These are phyloP conservation scores for Rhodotorula sp. DNA, from an alignment of 1,284 basidiomycete species.

Conservation along the genomic window DNA sequence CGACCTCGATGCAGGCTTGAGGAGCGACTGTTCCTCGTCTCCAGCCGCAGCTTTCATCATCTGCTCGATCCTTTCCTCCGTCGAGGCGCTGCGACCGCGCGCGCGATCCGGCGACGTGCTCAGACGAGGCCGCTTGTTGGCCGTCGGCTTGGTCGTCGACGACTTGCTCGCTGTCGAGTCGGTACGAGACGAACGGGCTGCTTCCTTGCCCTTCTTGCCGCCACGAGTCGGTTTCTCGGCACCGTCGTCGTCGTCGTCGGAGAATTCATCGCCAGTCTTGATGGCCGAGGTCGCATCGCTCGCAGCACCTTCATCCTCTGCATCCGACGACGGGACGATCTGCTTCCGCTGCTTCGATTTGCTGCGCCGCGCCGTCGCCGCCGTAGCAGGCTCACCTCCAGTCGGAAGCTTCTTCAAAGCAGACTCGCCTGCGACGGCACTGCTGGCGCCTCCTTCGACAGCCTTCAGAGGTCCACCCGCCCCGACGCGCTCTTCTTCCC, in stretches of 20 bases:
- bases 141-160: background rate
- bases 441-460: background rate
- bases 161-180: background rate
- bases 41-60: constrained; percentile 9
- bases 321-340: constrained; percentile 4
- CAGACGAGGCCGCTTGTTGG: background rate
- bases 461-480: background rate
- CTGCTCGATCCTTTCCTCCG: background rate
- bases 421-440: too few species aligned
- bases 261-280: constrained; percentile 4
- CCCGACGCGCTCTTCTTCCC: background rate
- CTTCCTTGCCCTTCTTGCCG: constrained; percentile 3
- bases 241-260: background rate
- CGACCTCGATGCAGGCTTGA: background rate
- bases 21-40: constrained; percentile 1
- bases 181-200: background rate
- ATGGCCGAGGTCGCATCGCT: constrained; percentile 9
- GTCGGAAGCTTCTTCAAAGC: too few species aligned
- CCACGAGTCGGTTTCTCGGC: background rate
- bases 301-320: background rate
- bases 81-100: background rate
- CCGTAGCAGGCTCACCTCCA: background rate
- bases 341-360: background rate
- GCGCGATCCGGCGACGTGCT: background rate
- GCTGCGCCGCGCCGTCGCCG: background rate